Base-by-base conservation (phyloP, 345 rosid genomes). In the Nephelium lappaceum region DNA sequence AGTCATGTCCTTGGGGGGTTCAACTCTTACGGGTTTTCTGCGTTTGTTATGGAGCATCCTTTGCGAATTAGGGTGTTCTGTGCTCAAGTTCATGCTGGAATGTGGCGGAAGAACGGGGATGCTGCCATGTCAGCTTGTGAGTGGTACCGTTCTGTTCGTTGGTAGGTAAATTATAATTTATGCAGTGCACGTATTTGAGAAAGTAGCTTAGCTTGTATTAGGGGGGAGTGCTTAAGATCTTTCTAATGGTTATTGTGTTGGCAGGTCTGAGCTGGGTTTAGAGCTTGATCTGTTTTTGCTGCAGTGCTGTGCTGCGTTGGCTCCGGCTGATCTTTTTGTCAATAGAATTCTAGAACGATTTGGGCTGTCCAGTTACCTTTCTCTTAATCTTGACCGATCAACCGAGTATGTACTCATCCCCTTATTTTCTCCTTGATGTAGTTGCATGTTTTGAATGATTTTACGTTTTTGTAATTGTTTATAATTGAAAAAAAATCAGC, bases 81-180 rank as follows among this genome's bases (percentile, higher is more conserved):
- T 85, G 92, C 99, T 39, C 88, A 96, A 78, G 93, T 96, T 81
- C 89, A 82, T 72, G 97, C 97, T 77, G 97, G 97, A 85, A 92
- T 94, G 98, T 96, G 99, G 99, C 90, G 86, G 80, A 96, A 86
- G 91, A 93, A 96, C 83, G 97, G 89, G 69, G 98, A 96, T 81
- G 79, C 91, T 82, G 94, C 95, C 60, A 42, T 87, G 80, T 78
- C 91, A 75, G 84, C 90, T 80, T 84, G 82, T 71, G 95, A 94
- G 75, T 93, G 90, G 93, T 94, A 93, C 76, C 94, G 92, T 70
- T 89, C 98, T 65, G 92, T 81, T 80, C 91, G 90, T 42, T 89
- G 98, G 98, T 96, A 81, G 47, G 96, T 85, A 69, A 39, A 19
- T 71, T 73, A 38, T 73, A 43, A 61, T 74, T 81, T 38, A 73